Percentiles rank a stretch among this genome's conserved stretches.
These are phyloP conservation scores for Termitomyces sp. DNA, from an alignment of 768 basidiomycete species.

Conservation along the genomic window DNA sequence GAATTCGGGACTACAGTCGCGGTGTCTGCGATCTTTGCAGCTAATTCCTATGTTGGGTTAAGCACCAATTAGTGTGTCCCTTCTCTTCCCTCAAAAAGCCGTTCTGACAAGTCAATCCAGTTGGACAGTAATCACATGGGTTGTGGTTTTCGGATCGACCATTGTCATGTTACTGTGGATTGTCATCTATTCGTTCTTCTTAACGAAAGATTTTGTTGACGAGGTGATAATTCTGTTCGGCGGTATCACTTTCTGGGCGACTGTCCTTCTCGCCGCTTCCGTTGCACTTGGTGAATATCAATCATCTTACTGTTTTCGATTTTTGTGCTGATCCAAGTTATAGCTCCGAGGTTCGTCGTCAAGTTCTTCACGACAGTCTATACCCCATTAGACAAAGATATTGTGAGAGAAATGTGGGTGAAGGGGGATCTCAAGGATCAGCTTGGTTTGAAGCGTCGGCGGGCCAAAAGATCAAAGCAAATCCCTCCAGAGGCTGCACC, in stretches of 20 bases:
- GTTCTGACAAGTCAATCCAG: slow-evolving; percentile 31
- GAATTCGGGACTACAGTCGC: slow-evolving; percentile 93
- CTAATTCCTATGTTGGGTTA: slow-evolving; percentile 86
- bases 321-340: neutral
- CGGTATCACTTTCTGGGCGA: slow-evolving; percentile 79
- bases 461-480: slow-evolving; percentile 34
- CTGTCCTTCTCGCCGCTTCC: slow-evolving; percentile 60
- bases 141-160: slow-evolving; percentile 73
- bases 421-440: slow-evolving; percentile 76
- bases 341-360: slow-evolving; percentile 78
- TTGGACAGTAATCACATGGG: slow-evolving; percentile 84
- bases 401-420: slow-evolving; percentile 92
- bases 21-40: slow-evolving; percentile 80
- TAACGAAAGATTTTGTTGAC: slow-evolving; percentile 63
- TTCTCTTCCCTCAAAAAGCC: slow-evolving; percentile 4
- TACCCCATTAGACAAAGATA: slow-evolving; percentile 78
- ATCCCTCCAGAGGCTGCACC: slow-evolving; percentile 57
- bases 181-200: slow-evolving; percentile 79
- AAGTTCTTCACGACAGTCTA: slow-evolving; percentile 71
- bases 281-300: slow-evolving; percentile 61
- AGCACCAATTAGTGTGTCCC: slow-evolving; percentile 73
- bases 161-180: slow-evolving; percentile 87
- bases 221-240: slow-evolving; percentile 73
- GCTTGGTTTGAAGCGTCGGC: slow-evolving; percentile 65
- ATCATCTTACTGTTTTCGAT: neutral